Evolutionary conservation across 164 flowering plant species (phyloP).

Genomic region (Piper betle): DNA sequence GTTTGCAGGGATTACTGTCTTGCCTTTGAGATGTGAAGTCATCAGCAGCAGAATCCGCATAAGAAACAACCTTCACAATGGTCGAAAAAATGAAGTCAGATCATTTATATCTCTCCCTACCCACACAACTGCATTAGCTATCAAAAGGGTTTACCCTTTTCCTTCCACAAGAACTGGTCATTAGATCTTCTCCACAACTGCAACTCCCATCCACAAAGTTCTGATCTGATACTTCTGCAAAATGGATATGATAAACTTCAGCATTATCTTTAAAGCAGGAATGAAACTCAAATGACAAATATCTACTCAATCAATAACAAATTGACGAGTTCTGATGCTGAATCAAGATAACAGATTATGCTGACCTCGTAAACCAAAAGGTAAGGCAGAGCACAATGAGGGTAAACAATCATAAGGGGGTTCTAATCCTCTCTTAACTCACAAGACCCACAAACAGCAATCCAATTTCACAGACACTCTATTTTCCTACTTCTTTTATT

Average conservation of each 20-base stretch:
- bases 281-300: background rate
- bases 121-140: background rate
- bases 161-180: conserved; percentile 3
- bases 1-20: background rate
- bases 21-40: background rate
- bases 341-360: too few relatives aligned
- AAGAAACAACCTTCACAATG: background rate
- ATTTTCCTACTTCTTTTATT: too few relatives aligned
- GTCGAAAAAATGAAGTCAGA: background rate
- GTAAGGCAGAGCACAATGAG: too few relatives aligned
- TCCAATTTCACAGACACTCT: too few relatives aligned
- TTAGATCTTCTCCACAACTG: conserved; percentile 12
- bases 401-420: too few relatives aligned
- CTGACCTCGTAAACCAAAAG: too few relatives aligned
- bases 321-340: background rate
- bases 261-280: background rate
- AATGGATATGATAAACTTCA: background rate
- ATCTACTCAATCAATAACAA: background rate
- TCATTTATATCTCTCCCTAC: background rate
- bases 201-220: conserved; percentile 50
- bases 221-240: conserved; percentile 64
- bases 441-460: too few relatives aligned
- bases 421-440: too few relatives aligned
- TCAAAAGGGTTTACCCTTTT: conserved; percentile 4
- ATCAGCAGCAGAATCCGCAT: background rate